Conservation (phyloP, 2,329 filamentous ascomycete species). For the Sclerotinia borealis region DNA sequence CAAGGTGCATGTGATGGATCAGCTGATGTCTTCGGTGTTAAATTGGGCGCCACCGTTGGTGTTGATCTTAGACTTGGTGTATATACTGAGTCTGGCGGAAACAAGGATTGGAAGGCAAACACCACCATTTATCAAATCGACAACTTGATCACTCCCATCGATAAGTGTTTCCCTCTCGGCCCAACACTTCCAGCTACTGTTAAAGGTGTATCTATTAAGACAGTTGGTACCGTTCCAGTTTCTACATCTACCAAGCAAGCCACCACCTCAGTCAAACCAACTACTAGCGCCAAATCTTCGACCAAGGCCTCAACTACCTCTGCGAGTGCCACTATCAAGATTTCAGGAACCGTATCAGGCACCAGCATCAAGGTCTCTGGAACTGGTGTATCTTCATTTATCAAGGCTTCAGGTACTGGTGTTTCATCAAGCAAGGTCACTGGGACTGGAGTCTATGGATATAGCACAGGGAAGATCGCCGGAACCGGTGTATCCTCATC, state of each 20-base stretch:
- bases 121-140: not conserved
- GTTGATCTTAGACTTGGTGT: slow-evolving; percentile 6
- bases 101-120: slow-evolving; percentile 1
- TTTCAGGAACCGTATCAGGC: not conserved
- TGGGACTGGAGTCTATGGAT: not conserved
- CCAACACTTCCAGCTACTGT: not conserved
- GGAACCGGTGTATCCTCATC: not conserved
- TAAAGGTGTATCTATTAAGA: slow-evolving; percentile 2
- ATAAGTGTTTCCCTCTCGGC: slow-evolving; percentile 10
- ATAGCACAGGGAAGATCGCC: not conserved
- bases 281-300: not conserved
- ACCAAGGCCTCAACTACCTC: not conserved
- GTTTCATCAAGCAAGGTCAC: not conserved
- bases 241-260: not conserved
- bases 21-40: slow-evolving; percentile 10
- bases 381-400: not conserved
- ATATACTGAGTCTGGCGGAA: slow-evolving; percentile 2
- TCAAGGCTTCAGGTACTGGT: not conserved
- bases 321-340: not conserved
- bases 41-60: slow-evolving; percentile 3
- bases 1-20: slow-evolving; percentile 10
- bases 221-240: slow-evolving; percentile 6
- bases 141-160: slow-evolving; percentile 5
- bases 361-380: not conserved
- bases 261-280: not conserved